Evolutionary conservation across 129 eudicot genomes (phyloP).

Genomic region (Helichrysum umbraculigerum): DNA sequence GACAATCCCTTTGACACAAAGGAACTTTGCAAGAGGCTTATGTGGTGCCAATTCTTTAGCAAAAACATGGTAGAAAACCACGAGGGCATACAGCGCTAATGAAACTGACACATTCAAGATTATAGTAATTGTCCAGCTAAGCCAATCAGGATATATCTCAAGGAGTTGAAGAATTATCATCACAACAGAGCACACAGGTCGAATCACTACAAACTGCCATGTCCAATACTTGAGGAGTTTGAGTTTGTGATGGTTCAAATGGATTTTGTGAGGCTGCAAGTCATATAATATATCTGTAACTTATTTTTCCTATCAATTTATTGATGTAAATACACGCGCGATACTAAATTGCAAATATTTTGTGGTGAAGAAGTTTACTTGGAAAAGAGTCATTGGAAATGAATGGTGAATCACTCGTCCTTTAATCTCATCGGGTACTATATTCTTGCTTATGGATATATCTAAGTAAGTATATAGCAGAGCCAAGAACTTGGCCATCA

Average conservation of each 20-base stretch:
- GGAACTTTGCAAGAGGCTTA: slow-evolving; percentile 43
- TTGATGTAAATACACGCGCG: neutral
- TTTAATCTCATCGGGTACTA: slow-evolving; percentile 80
- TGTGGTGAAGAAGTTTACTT: slow-evolving; percentile 35
- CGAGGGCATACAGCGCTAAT: slow-evolving; percentile 67
- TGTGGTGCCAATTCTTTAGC: slow-evolving; percentile 82
- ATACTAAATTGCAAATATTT: neutral
- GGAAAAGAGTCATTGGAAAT: slow-evolving; percentile 82
- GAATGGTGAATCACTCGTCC: slow-evolving; percentile 86
- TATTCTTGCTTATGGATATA: slow-evolving; percentile 77
- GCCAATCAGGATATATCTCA: slow-evolving; percentile 50
- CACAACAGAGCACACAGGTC: neutral
- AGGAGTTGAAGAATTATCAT: neutral
- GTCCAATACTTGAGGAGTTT: slow-evolving; percentile 76
- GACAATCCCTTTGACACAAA: too few relatives aligned
- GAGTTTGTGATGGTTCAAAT: slow-evolving; percentile 59
- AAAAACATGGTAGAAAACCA: slow-evolving; percentile 76
- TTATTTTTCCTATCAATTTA: neutral
- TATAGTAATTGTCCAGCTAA: slow-evolving; percentile 77
- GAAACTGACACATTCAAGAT: slow-evolving; percentile 76
- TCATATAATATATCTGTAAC: slow-evolving; percentile 14
- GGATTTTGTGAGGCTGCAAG: slow-evolving; percentile 73
- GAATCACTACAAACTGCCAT: slow-evolving; percentile 45
- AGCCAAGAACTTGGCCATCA: slow-evolving; percentile 76
- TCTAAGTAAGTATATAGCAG: slow-evolving; percentile 63